These are phyloP conservation scores for Solanum ossicruentum DNA, from an alignment of 257 asterid genomes.

Conservation along the genomic window DNA sequence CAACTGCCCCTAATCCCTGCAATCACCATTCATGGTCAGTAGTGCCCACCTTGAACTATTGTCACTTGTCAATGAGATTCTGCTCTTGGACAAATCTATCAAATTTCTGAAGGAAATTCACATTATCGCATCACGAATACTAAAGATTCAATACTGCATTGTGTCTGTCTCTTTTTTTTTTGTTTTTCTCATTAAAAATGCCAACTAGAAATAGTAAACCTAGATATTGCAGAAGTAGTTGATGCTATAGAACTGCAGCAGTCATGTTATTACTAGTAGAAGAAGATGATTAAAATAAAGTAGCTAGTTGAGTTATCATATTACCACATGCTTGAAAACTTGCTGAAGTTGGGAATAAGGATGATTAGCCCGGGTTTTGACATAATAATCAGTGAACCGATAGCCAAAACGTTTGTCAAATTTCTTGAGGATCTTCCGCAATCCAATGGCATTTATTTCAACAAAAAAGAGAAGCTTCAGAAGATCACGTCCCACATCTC, in stretches of 20 bases:
- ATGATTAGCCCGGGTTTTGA: slow-evolving; percentile 94
- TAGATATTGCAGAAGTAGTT: not conserved
- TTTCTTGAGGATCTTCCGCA: slow-evolving; percentile 91
- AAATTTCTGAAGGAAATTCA: not conserved
- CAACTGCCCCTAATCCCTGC: slow-evolving; percentile 97
- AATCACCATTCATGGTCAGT: slow-evolving; percentile 6
- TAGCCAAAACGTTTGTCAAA: slow-evolving; percentile 86
- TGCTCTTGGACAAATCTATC: not conserved
- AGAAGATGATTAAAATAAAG: not conserved
- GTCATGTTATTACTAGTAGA: not conserved
- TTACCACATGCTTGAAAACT: slow-evolving; percentile 98
- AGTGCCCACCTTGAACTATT: not conserved
- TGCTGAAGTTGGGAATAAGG: slow-evolving; percentile 99
- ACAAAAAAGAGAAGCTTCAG: slow-evolving; percentile 75
- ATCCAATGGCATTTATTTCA: slow-evolving; percentile 86
- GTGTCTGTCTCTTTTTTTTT: not conserved
- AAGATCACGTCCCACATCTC: slow-evolving; percentile 82
- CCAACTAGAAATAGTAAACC: not conserved
- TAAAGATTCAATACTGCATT: not conserved
- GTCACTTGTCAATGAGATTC: not conserved
- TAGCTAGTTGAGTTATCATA: slow-evolving; percentile 2
- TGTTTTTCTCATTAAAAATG: not conserved
- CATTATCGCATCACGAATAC: not conserved
- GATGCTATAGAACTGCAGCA: not conserved
- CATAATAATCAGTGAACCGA: slow-evolving; percentile 87